Percentiles rank a stretch among this genome's conserved stretches.
These are phyloP conservation scores for Solidago caesia DNA, from an alignment of 129 eudicot genomes.

Conservation along the genomic window DNA sequence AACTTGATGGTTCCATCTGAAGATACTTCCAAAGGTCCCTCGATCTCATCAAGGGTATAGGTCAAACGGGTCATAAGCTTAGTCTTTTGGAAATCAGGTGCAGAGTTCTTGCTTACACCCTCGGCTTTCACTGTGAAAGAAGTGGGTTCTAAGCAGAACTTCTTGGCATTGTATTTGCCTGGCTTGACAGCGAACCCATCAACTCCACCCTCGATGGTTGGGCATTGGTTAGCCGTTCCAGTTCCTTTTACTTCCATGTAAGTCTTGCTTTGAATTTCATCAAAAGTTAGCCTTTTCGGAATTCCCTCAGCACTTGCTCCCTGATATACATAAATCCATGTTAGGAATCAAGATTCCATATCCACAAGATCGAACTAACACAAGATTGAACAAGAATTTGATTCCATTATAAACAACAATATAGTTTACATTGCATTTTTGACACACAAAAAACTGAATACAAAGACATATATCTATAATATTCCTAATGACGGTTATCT, in stretches of 20 bases:
- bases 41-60: slow-evolving; percentile 93
- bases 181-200: slow-evolving; percentile 67
- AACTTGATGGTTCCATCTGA: slow-evolving; percentile 72
- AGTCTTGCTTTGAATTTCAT: slow-evolving; percentile 96
- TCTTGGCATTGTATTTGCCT: slow-evolving; percentile 90
- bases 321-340: slow-evolving; percentile 28
- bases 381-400: neutral
- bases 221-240: slow-evolving; percentile 97
- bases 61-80: slow-evolving; percentile 96
- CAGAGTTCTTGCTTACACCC: slow-evolving; percentile 72
- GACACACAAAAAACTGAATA: too few relatives aligned
- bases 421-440: too few relatives aligned
- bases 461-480: too few relatives aligned
- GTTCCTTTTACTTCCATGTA: slow-evolving; percentile 93
- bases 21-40: slow-evolving; percentile 85
- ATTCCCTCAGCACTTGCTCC: slow-evolving; percentile 90
- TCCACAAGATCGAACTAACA: too few relatives aligned
- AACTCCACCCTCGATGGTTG: slow-evolving; percentile 84
- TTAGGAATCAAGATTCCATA: too few relatives aligned
- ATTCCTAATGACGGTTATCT: too few relatives aligned
- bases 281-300: slow-evolving; percentile 76
- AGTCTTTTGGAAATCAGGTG: slow-evolving; percentile 90
- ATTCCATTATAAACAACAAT: too few relatives aligned
- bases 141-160: slow-evolving; percentile 89
- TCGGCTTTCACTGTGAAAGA: slow-evolving; percentile 94